phyloP scores from a whole-genome alignment of 805 yeast genomes.

The Kazachstania viticola region DNA sequence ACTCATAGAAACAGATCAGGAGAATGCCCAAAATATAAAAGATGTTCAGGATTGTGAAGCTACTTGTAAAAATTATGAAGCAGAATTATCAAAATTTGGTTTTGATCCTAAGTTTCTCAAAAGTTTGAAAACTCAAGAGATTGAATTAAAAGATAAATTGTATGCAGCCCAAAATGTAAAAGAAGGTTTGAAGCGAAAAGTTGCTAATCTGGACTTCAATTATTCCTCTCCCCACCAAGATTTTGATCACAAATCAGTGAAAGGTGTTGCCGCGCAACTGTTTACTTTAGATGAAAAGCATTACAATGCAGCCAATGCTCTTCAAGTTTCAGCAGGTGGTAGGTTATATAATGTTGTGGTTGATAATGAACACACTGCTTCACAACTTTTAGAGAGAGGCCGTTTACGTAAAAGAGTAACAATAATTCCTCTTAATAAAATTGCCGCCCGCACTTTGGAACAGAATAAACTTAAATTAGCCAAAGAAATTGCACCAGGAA shows the following conservation, averaged over 20 bases:
- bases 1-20: constrained; percentile 39
- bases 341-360: constrained; percentile 83
- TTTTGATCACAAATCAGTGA: constrained; percentile 53
- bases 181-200: constrained; percentile 46
- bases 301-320: constrained; percentile 58
- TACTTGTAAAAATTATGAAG: constrained; percentile 26
- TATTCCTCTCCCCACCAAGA: constrained; percentile 53
- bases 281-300: constrained; percentile 51
- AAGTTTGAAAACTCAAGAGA: constrained; percentile 37
- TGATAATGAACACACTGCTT: constrained; percentile 76
- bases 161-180: constrained; percentile 35
- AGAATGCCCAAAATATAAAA: constrained; percentile 34
- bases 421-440: constrained; percentile 83
- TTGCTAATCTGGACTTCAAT: constrained; percentile 65
- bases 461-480: constrained; percentile 49
- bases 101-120: constrained; percentile 38
- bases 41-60: constrained; percentile 30
- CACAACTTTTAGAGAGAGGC: constrained; percentile 70
- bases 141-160: constrained; percentile 32
- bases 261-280: constrained; percentile 83
- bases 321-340: constrained; percentile 92
- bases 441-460: constrained; percentile 48
- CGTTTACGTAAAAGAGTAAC: constrained; percentile 73
- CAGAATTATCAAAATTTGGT: constrained; percentile 41
- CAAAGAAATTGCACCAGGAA: constrained; percentile 64